phyloP scores from a whole-genome alignment of 2,329 filamentous ascomycete species.

The Hypoxylon sp. region DNA sequence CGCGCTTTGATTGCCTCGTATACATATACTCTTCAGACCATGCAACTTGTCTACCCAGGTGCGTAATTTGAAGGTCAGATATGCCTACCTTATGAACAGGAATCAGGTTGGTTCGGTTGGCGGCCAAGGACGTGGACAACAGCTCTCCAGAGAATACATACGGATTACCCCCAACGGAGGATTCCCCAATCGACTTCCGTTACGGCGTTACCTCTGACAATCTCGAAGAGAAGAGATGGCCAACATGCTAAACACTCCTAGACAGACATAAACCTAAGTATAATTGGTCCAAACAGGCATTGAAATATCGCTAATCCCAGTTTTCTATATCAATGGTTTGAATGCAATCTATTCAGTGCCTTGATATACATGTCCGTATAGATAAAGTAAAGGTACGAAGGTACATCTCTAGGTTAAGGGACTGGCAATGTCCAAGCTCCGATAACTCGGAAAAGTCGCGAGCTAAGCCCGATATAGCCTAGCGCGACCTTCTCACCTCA shows the following conservation, averaged over 20 bases:
- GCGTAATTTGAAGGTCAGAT: no score
- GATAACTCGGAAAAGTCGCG: constrained; percentile 24
- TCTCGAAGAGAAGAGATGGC: background rate
- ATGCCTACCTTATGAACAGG: no score
- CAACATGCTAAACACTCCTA: background rate
- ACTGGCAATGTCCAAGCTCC: constrained; percentile 31
- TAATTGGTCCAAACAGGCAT: background rate
- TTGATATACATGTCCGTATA: background rate
- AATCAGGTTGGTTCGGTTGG: no score
- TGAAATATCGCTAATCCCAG: background rate
- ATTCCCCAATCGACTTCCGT: constrained; percentile 40
- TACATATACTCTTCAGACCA: background rate
- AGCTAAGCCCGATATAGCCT: constrained; percentile 38
- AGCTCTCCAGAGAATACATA: background rate
- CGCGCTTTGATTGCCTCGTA: background rate
- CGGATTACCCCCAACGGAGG: constrained; percentile 49
- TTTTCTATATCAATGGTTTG: background rate
- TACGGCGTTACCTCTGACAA: constrained; percentile 2
- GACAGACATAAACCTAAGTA: background rate
- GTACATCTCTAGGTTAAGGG: background rate
- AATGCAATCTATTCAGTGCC: background rate
- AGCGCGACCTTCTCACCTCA: constrained; percentile 41
- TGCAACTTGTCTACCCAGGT: background rate
- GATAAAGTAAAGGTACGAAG: background rate
- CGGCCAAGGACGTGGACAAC: no score